Evolutionary conservation across 2,329 filamentous ascomycete genomes (phyloP), one percentile per base, ranked within the genome.

Genomic region (Cladophialophora carrionii): DNA sequence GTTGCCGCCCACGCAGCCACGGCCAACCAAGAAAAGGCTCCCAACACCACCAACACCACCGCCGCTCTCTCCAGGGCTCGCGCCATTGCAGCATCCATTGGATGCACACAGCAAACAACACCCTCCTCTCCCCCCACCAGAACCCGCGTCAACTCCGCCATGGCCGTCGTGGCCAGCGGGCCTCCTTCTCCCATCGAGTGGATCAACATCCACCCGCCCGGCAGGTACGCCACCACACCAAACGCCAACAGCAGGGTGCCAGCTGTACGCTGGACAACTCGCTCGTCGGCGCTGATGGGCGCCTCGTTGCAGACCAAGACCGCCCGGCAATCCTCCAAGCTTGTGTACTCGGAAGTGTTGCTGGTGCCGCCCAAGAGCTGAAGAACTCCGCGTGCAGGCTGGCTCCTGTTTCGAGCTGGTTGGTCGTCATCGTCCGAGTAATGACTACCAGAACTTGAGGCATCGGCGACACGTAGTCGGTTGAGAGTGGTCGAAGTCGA

Each of bases 181-280:
- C 65, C 67, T 20, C 57, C 59, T 31, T 52, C 48, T 17, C 53
- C 60, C 56, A 69, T 67, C 32, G 63, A 61, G 49, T 68, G 62
- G 56, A 63, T 58, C 65, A 69, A 34, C 41, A 60, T 55, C 48
- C 67, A 69, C 31, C 67, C 67, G 37, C 67, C 67, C 22, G 67
- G 43, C 41, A 63, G 48, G 22, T 62, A 69, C 20, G 63, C 63
- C 17, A 52, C 54, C 26, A 48, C 57, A 10, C 32, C 52, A 26
- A 60, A 34, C 53, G 55, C 59, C 59, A 69, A 46, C 14, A 69
- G 61, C 12, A 67, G 20, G 52, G 32, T 51, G 14, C 65, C 67
- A 63, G 67, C 65, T 37, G 43, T 41, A 43, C 62, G 62, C 56
- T 67, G 67, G 52, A 53, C 41, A 22, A 31, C 22, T 56, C 48